Conservation (phyloP, 306 rosid genomes). For the Begonia masoniana region DNA sequence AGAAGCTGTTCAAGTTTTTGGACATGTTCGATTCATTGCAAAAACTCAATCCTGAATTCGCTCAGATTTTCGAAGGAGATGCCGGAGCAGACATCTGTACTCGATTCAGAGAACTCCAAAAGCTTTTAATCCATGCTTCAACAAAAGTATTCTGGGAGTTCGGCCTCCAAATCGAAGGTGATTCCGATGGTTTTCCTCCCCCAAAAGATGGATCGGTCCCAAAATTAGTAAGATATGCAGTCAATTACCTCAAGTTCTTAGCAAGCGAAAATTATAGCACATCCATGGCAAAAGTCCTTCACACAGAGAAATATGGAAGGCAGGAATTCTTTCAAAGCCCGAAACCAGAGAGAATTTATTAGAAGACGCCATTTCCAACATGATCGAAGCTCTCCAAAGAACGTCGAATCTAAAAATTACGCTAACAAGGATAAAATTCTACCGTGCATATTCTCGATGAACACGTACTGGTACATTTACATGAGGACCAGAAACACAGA, state of each 20-base stretch:
- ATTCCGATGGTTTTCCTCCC: conserved; percentile 51
- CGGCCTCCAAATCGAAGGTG: conserved; percentile 73
- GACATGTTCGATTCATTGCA: conserved; percentile 66
- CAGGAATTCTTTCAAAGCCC: conserved; percentile 21
- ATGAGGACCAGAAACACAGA: conserved; percentile 75
- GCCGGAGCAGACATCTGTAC: conserved; percentile 45
- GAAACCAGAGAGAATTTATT: conserved; percentile 36
- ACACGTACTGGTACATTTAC: conserved; percentile 84
- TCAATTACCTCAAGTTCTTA: conserved; percentile 69
- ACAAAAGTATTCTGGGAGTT: conserved; percentile 80
- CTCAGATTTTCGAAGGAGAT: conserved; percentile 44
- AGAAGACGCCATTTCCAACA: conserved; percentile 38
- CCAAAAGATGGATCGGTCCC: conserved; percentile 75
- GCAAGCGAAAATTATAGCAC: conserved; percentile 35
- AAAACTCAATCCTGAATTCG: conserved; percentile 38
- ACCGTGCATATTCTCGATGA: conserved; percentile 45
- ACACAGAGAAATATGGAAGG: conserved; percentile 65
- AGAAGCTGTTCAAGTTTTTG: conserved; percentile 67
- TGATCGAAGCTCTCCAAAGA: conserved; percentile 73
- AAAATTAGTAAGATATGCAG: conserved; percentile 57
- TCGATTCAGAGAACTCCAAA: conserved; percentile 57
- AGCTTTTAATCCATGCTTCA: conserved; percentile 68
- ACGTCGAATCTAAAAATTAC: conserved; percentile 48
- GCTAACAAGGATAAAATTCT: conserved; percentile 43
- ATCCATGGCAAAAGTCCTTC: conserved; percentile 56